Percentiles rank a stretch among this genome's conserved stretches.
phyloP scores from a whole-genome alignment of 2,329 filamentous ascomycete genomes.

The Aplosporella prunicola region DNA sequence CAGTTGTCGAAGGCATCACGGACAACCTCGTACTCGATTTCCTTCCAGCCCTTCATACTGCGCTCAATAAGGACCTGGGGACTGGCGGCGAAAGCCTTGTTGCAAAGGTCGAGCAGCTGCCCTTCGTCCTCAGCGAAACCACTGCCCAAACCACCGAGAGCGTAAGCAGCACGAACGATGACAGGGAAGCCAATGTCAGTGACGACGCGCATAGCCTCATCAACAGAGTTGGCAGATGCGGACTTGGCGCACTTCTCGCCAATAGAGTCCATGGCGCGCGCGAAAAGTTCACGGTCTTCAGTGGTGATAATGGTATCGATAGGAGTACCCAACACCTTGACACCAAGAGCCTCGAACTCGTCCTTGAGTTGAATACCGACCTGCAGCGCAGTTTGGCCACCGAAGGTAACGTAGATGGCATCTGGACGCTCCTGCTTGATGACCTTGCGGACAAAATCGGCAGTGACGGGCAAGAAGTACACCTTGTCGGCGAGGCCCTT shows the following conservation, averaged over 20 bases:
- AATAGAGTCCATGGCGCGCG: slow-evolving; percentile 96
- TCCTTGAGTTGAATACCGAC: slow-evolving; percentile 97
- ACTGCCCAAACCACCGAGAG: slow-evolving; percentile 86
- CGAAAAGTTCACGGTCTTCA: slow-evolving; percentile 94
- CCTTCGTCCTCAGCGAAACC: slow-evolving; percentile 86
- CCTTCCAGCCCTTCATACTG: slow-evolving; percentile 99
- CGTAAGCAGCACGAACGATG: slow-evolving; percentile 93
- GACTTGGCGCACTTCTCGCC: slow-evolving; percentile 97
- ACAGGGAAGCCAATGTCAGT: slow-evolving; percentile 92
- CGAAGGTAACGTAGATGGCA: slow-evolving; percentile 95
- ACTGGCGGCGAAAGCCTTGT: slow-evolving; percentile 88
- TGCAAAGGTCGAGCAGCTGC: slow-evolving; percentile 78
- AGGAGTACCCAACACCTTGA: slow-evolving; percentile 89
- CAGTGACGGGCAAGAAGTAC: slow-evolving; percentile 94
- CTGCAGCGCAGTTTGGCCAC: slow-evolving; percentile 91
- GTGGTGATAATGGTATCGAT: slow-evolving; percentile 98
- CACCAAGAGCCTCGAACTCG: slow-evolving; percentile 85
- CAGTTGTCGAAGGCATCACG: slow-evolving; percentile 94
- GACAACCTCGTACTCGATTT: slow-evolving; percentile 98
- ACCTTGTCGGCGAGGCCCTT: slow-evolving; percentile 98
- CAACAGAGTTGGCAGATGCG: slow-evolving; percentile 76
- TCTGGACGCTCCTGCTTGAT: slow-evolving; percentile 91
- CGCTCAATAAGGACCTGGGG: slow-evolving; percentile 94
- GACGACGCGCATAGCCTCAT: slow-evolving; percentile 82
- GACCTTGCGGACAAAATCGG: slow-evolving; percentile 95